These are phyloP conservation scores for Solanum hybrid DNA, from an alignment of 305 asterid genomes.

Conservation along the genomic window DNA sequence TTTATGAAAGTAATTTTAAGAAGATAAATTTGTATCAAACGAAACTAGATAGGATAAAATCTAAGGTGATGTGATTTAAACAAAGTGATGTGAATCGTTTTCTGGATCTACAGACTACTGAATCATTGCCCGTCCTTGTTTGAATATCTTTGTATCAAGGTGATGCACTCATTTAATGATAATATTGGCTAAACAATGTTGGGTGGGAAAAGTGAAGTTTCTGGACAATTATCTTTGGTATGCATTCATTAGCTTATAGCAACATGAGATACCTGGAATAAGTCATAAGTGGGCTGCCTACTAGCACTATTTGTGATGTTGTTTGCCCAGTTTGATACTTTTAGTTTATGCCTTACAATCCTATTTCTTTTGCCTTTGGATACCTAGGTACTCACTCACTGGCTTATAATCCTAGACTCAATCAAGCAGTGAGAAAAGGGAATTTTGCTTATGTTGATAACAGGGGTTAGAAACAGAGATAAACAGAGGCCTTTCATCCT, in stretches of 20 bases:
- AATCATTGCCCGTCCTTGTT: not conserved
- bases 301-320: not conserved
- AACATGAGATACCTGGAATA: not conserved
- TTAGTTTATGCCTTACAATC: not conserved
- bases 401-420: not conserved
- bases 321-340: not conserved
- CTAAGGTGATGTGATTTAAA: not conserved
- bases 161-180: not conserved
- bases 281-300: not conserved
- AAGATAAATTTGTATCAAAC: not conserved
- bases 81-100: not conserved
- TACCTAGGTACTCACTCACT: not conserved
- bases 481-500: no score
- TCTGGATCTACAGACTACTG: not conserved
- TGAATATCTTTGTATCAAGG: not conserved
- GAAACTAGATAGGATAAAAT: not conserved
- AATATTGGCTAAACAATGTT: not conserved
- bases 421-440: not conserved
- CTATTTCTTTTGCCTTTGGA: not conserved
- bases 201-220: not conserved
- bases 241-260: not conserved
- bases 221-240: not conserved
- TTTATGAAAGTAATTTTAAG: not conserved
- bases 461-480: no score
- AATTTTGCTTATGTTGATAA: not conserved